A percentile compares a stretch with the other conserved stretches of the same genome.
phyloP scores from a whole-genome alignment of 2,329 filamentous ascomycete genomes.

The Colletotrichum truncatum region DNA sequence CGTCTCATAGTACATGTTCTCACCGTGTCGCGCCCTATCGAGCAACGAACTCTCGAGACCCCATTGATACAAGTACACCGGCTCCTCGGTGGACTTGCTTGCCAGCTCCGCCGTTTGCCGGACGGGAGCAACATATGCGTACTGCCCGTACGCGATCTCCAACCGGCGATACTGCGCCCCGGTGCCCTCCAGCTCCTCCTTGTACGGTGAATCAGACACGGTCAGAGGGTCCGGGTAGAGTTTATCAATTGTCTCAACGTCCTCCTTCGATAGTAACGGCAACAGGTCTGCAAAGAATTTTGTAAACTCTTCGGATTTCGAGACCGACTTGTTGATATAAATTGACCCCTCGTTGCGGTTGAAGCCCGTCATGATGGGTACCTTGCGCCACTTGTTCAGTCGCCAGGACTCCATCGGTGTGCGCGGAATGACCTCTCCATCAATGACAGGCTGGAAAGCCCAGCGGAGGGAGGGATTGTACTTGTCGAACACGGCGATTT shows the following conservation, averaged over 20 bases:
- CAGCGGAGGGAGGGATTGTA: conserved; percentile 57
- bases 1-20: conserved; percentile 43
- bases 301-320: conserved; percentile 44
- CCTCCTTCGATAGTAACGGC: conserved; percentile 60
- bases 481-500: conserved; percentile 51
- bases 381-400: conserved; percentile 60
- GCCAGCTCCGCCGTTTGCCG: conserved; percentile 63
- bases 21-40: conserved; percentile 56
- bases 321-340: conserved; percentile 65
- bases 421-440: conserved; percentile 66
- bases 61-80: conserved; percentile 62
- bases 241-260: conserved; percentile 61
- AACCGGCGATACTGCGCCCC: conserved; percentile 66
- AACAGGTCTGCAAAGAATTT: conserved; percentile 72
- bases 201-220: conserved; percentile 23
- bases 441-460: conserved; percentile 77
- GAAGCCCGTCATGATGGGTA: conserved; percentile 75
- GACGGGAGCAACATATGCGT: conserved; percentile 73
- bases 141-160: conserved; percentile 70
- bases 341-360: conserved; percentile 74
- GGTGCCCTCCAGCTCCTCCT: conserved; percentile 35
- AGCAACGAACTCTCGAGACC: conserved; percentile 52
- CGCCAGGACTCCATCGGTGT: conserved; percentile 67
- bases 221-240: conserved; percentile 64
- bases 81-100: conserved; percentile 46